phyloP scores from a whole-genome alignment of 2,329 filamentous ascomycete genomes.

The Neonectria punicea region DNA sequence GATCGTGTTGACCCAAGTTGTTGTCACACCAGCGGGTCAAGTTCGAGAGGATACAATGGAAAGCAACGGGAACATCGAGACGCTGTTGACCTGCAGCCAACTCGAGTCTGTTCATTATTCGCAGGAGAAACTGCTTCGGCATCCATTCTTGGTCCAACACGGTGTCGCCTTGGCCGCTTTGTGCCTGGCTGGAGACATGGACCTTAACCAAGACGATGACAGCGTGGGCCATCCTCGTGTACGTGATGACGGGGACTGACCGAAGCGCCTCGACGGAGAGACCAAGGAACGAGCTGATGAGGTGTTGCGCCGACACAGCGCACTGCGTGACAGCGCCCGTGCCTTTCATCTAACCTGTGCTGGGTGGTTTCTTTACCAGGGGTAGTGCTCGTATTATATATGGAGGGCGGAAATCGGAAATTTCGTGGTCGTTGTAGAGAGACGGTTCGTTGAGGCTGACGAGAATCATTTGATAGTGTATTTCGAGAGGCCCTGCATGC shows the following conservation, averaged over 20 bases:
- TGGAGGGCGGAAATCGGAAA: slow-evolving; percentile 25
- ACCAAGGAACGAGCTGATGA: slow-evolving; percentile 10
- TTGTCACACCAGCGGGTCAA: slow-evolving; percentile 9
- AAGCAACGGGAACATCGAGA: slow-evolving; percentile 8
- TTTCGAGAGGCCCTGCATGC: slow-evolving; percentile 9
- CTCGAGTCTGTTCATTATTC: background rate
- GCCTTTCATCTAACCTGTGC: background rate
- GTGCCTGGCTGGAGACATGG: slow-evolving; percentile 4
- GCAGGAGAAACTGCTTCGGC: background rate
- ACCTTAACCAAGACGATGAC: slow-evolving; percentile 22
- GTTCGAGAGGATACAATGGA: slow-evolving; percentile 8
- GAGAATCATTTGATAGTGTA: slow-evolving; percentile 28
- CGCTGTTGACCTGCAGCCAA: background rate
- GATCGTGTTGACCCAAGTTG: slow-evolving; percentile 5
- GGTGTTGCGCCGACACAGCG: background rate
- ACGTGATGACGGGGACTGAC: slow-evolving; percentile 20
- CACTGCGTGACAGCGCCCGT: slow-evolving; percentile 3
- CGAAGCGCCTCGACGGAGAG: background rate
- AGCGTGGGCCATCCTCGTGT: slow-evolving; percentile 20
- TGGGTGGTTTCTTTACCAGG: background rate
- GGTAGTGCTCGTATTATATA: slow-evolving; percentile 17
- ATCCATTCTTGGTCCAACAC: background rate
- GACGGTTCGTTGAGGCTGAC: slow-evolving; percentile 19
- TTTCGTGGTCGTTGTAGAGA: slow-evolving; percentile 19
- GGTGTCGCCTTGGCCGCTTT: background rate